These are phyloP conservation scores for Agaricus bisporus DNA, from an alignment of 768 basidiomycete genomes.

Conservation along the genomic window DNA sequence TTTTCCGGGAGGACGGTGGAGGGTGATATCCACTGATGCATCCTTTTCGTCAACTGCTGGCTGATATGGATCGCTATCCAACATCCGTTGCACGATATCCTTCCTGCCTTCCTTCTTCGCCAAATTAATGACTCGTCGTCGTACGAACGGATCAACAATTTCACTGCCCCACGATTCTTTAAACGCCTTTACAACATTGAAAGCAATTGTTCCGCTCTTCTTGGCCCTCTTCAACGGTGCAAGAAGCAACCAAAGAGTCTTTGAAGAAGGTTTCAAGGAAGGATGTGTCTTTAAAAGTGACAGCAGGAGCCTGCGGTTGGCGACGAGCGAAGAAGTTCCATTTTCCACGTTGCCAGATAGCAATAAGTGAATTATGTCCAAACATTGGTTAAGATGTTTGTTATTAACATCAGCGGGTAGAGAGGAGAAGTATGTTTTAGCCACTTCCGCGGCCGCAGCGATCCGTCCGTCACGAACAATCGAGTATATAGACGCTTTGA, in stretches of 20 bases:
- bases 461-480: slow-evolving; percentile 37
- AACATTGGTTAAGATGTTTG: slow-evolving; percentile 27
- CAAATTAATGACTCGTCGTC: slow-evolving; percentile 49
- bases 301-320: slow-evolving; percentile 36
- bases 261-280: slow-evolving; percentile 47
- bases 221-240: slow-evolving; percentile 40
- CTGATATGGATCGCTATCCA: neutral
- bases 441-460: slow-evolving; percentile 36
- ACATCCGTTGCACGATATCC: slow-evolving; percentile 35
- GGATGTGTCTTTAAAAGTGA: slow-evolving; percentile 41
- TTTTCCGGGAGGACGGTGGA: neutral
- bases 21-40: neutral
- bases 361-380: slow-evolving; percentile 50
- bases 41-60: neutral
- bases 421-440: slow-evolving; percentile 40
- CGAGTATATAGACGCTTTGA: slow-evolving; percentile 27
- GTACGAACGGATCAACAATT: slow-evolving; percentile 52
- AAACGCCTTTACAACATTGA: slow-evolving; percentile 38
- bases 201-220: slow-evolving; percentile 51
- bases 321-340: slow-evolving; percentile 38
- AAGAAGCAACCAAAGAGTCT: slow-evolving; percentile 55
- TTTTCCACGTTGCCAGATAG: slow-evolving; percentile 21
- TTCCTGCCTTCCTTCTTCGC: slow-evolving; percentile 62
- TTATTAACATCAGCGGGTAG: slow-evolving; percentile 38
- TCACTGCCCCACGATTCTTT: slow-evolving; percentile 47